Base-by-base conservation (phyloP, 1,284 basidiomycete genomes). In the Singerocomus inundabilis region DNA sequence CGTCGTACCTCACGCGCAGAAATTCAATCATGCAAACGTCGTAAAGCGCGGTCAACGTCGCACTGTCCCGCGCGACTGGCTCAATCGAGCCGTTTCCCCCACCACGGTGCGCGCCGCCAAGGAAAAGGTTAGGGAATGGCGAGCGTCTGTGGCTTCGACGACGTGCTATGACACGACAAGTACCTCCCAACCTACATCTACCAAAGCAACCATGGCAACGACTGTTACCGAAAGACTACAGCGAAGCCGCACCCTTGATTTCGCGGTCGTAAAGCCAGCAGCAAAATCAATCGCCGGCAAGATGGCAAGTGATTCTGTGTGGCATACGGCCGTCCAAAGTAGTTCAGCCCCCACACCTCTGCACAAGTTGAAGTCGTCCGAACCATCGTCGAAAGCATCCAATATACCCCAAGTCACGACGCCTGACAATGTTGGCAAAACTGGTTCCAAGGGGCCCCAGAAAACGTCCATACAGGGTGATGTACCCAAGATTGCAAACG, bases 81-180 rank as follows among this genome's bases (percentile, higher is more conserved):
- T 6, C 0, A 46, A 41, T 31, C 52, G 44, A 2, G 51, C 25
- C 4, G 52, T 63, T 18, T 59, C 63, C 10, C 57, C 56, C 8
- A 39, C 51, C 9, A 56, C 57, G 26, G 21, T 67, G 16, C 56
- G 46, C 12, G 46, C 47, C 15, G 64, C 69, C 44, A 59, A 57
- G 43, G 69, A 70, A 32, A 68, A 68, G 46, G 68, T 68, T 29
- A 55, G 21, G 49, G 60, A 46, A 15, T 68, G 66, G 66, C 69
- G 67, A 37, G 62, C 40, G 8, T 57, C 60, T 24, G 44, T 70
- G 18, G 10, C 49, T 41, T 36, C 56, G n/a, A 52, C 56, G 11
- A 36, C 11, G n/a, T 26, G 38, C 18, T 42, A 52, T 16, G 38
- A 31, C n/a, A 39, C 44, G 21, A 16, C 54, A 32, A 42, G 41